Percentiles rank a stretch among this genome's conserved stretches.
Conservation (phyloP, 768 basidiomycete genomes). For the Phylloporus sp. region DNA sequence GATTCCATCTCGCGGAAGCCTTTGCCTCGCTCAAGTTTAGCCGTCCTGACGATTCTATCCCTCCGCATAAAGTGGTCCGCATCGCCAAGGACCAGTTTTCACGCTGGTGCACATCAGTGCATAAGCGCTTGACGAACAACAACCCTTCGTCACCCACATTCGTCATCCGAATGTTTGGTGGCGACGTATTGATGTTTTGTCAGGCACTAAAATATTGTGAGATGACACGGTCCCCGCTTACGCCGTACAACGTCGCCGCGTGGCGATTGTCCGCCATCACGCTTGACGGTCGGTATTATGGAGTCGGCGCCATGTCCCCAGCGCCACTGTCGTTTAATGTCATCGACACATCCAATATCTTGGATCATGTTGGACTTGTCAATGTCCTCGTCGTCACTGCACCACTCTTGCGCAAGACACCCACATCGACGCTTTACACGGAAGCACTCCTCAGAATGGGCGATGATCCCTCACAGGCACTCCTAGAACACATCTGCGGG, state of each 20-base stretch:
- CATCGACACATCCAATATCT: constrained; percentile 30
- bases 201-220: constrained; percentile 17
- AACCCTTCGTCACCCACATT: constrained; percentile 16
- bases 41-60: neutral
- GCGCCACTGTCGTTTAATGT: constrained; percentile 29
- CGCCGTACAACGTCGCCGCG: constrained; percentile 18
- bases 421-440: constrained; percentile 25
- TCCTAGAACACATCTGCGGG: constrained; percentile 18
- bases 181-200: constrained; percentile 26
- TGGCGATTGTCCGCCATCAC: constrained; percentile 23
- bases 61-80: constrained; percentile 6
- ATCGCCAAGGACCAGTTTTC: constrained; percentile 23
- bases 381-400: constrained; percentile 22
- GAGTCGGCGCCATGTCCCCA: neutral
- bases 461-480: constrained; percentile 7
- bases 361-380: constrained; percentile 24
- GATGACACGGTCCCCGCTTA: constrained; percentile 3
- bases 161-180: constrained; percentile 26
- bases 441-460: constrained; percentile 21
- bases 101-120: constrained; percentile 20
- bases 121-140: constrained; percentile 9
- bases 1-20: constrained; percentile 29
- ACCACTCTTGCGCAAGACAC: constrained; percentile 18
- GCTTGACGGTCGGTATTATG: constrained; percentile 20
- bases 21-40: constrained; percentile 11